Evolutionary conservation across 2,329 filamentous ascomycete species (phyloP).

Genomic region (Penicillium sp.): DNA sequence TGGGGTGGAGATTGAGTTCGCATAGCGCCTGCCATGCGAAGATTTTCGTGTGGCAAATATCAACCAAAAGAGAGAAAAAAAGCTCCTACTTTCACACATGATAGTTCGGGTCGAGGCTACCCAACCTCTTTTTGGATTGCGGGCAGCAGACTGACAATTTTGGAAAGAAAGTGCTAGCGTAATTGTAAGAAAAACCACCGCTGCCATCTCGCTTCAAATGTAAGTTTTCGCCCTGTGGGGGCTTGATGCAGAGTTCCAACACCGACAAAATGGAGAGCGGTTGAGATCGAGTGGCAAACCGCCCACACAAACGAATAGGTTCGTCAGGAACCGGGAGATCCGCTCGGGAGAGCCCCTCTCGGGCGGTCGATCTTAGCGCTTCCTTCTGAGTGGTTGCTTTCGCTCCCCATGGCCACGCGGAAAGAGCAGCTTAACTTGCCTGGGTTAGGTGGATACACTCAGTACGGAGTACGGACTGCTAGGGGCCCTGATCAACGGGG

Average conservation of each 20-base stretch:
- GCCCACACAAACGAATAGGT: background rate
- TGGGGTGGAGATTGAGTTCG: background rate
- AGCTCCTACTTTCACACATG: background rate
- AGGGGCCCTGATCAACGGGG: background rate
- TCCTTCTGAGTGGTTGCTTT: background rate
- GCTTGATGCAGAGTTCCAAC: background rate
- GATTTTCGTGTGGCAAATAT: background rate
- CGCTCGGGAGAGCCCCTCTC: constrained; percentile 11
- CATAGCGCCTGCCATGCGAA: background rate
- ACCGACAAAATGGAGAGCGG: background rate
- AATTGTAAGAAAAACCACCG: background rate
- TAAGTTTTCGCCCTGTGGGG: background rate
- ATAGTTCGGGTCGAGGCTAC: background rate
- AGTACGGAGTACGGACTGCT: background rate
- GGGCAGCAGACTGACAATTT: background rate
- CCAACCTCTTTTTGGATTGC: background rate
- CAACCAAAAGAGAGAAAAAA: background rate
- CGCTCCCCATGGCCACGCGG: background rate
- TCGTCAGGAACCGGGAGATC: constrained; percentile 18
- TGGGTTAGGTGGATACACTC: background rate
- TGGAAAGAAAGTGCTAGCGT: background rate
- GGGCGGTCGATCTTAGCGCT: constrained; percentile 20
- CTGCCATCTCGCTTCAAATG: background rate
- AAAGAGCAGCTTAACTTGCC: background rate
- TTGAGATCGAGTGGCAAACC: background rate